Conservation (phyloP, 1,284 basidiomycete genomes). For the Ceratobasidium sp. region DNA sequence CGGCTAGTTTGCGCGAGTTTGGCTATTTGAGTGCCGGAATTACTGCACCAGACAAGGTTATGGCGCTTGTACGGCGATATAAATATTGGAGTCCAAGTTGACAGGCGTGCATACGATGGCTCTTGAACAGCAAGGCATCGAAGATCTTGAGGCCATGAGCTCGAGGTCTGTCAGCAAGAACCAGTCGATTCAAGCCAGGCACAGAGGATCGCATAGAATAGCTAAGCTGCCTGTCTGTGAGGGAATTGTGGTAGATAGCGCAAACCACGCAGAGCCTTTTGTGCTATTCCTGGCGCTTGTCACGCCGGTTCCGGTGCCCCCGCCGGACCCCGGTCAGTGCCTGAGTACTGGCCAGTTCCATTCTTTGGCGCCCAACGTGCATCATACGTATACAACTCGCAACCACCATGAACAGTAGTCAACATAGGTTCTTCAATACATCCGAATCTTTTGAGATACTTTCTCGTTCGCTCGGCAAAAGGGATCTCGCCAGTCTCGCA, state of each 20-base stretch:
- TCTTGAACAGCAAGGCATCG: constrained; percentile 6
- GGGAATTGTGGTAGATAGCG: constrained; percentile 10
- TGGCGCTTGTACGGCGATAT: not conserved
- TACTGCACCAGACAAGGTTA: not conserved
- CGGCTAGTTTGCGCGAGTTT: constrained; percentile 28
- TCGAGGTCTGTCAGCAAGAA: no score
- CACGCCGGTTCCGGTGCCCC: not conserved
- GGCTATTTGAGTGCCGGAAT: constrained; percentile 12
- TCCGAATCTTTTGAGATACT: no score
- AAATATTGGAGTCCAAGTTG: constrained; percentile 6
- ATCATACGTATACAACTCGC: no score
- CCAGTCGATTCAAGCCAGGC: not conserved
- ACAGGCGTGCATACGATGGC: constrained; percentile 12
- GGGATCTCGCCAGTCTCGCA: not conserved
- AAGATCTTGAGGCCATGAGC: not conserved
- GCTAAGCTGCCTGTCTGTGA: not conserved
- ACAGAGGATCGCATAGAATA: not conserved
- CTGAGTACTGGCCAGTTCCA: not conserved
- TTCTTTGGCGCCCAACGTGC: not conserved
- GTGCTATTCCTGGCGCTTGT: constrained; percentile 28
- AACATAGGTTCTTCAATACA: no score
- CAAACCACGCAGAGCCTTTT: constrained; percentile 37
- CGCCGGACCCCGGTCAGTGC: constrained; percentile 20
- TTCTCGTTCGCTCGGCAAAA: no score
- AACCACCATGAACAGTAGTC: no score